Evolutionary conservation across 2,329 filamentous ascomycete genomes (phyloP).

Genomic region (Microcyclosporella mali): DNA sequence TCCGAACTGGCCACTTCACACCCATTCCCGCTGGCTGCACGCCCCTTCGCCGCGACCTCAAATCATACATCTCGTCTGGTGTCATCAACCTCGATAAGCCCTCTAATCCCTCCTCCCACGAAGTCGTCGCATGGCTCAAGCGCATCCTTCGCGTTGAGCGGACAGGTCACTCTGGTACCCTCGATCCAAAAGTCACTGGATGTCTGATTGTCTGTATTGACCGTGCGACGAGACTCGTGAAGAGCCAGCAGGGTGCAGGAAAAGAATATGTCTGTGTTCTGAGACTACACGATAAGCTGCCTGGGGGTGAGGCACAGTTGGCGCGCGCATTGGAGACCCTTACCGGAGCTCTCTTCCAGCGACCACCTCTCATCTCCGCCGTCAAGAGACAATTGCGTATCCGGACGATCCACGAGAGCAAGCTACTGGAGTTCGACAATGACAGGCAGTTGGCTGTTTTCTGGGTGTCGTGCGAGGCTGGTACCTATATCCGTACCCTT

Average conservation of each 20-base stretch:
- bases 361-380: constrained; percentile 92
- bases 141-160: constrained; percentile 92
- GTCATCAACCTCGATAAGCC: constrained; percentile 98
- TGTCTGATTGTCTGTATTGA: constrained; percentile 94
- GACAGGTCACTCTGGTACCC: constrained; percentile 95
- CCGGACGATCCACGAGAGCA: constrained; percentile 95
- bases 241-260: constrained; percentile 96
- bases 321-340: constrained; percentile 89
- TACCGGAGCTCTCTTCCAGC: constrained; percentile 94
- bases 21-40: constrained; percentile 90
- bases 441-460: constrained; percentile 95
- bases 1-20: constrained; percentile 93
- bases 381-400: constrained; percentile 99
- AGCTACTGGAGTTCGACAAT: constrained; percentile 93
- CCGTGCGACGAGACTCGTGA: constrained; percentile 93
- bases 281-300: constrained; percentile 88
- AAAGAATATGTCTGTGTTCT: constrained; percentile 99
- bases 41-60: constrained; percentile 87
- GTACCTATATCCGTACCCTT: constrained; percentile 96
- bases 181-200: constrained; percentile 96
- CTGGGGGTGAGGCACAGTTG: constrained; percentile 88
- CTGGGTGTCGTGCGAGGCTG: constrained; percentile 98
- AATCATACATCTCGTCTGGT: constrained; percentile 93
- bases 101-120: constrained; percentile 94
- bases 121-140: constrained; percentile 99